These are phyloP conservation scores for Cercospora beticola DNA, from an alignment of 2,329 filamentous ascomycete genomes.

Conservation along the genomic window DNA sequence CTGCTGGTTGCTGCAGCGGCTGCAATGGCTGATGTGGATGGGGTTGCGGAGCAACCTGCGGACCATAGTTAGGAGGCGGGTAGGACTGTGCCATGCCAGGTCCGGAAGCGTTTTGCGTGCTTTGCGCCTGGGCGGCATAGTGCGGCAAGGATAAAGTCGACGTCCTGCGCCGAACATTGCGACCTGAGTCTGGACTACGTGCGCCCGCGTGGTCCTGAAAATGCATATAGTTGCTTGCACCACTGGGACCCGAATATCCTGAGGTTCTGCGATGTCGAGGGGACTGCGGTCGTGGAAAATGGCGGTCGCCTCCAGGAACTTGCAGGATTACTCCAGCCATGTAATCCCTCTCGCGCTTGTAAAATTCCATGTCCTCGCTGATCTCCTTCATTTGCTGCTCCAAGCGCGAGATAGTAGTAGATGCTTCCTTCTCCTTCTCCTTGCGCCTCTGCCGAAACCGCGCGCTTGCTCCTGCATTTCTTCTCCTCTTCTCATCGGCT, in stretches of 20 bases:
- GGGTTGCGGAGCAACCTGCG: constrained; percentile 27
- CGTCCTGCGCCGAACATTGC: constrained; percentile 32
- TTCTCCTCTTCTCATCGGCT: constrained; percentile 79
- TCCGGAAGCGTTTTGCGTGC: constrained; percentile 8
- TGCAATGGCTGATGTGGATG: constrained; percentile 14
- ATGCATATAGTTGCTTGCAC: constrained; percentile 22
- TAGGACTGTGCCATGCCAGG: constrained; percentile 20
- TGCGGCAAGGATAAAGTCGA: constrained; percentile 31
- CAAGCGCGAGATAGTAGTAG: constrained; percentile 66
- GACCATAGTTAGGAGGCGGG: constrained; percentile 23
- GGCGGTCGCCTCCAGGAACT: constrained; percentile 53
- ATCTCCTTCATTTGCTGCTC: constrained; percentile 69
- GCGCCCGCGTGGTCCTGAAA: constrained; percentile 25
- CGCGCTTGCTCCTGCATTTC: constrained; percentile 82
- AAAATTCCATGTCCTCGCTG: constrained; percentile 68
- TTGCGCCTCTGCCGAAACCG: constrained; percentile 79
- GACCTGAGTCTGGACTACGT: constrained; percentile 32
- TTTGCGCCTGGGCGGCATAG: constrained; percentile 20
- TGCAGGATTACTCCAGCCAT: constrained; percentile 65
- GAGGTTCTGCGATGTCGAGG: constrained; percentile 39
- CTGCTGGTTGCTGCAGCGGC: constrained; percentile 20
- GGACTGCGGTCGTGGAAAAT: constrained; percentile 47
- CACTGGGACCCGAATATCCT: constrained; percentile 14
- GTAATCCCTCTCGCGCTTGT: constrained; percentile 69
- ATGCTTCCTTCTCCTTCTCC: constrained; percentile 74